These are phyloP conservation scores for Anisodus tanguticus DNA, from an alignment of 257 asterid genomes.

Conservation along the genomic window DNA sequence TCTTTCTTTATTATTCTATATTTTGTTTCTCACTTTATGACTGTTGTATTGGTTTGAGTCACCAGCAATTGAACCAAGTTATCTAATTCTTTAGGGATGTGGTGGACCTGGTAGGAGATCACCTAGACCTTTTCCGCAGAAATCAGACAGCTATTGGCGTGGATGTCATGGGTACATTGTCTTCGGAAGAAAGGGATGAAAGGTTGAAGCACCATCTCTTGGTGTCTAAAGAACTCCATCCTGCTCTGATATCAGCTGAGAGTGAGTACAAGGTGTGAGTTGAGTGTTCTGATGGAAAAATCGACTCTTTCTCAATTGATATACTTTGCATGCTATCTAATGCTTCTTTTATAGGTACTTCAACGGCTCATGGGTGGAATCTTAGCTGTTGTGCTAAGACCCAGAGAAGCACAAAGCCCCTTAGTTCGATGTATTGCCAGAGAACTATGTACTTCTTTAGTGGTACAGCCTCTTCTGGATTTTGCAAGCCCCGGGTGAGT, in stretches of 20 bases:
- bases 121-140: conserved; percentile 90
- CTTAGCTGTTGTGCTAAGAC: conserved; percentile 87
- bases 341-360: conserved; percentile 62
- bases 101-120: conserved; percentile 84
- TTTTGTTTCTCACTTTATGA: not conserved
- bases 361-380: conserved; percentile 95
- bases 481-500: conserved; percentile 92
- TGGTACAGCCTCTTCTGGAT: conserved; percentile 89
- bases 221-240: conserved; percentile 92
- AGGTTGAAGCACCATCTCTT: conserved; percentile 89
- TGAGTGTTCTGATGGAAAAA: conserved; percentile 58
- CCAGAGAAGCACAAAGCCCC: conserved; percentile 94
- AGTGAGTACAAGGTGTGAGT: conserved; percentile 99
- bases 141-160: conserved; percentile 88
- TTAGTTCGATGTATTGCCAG: conserved; percentile 93
- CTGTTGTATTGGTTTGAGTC: conserved; percentile 25
- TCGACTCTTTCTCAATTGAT: conserved; percentile 33
- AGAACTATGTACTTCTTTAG: conserved; percentile 91
- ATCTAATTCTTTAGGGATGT: conserved; percentile 63
- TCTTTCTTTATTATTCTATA: conserved; percentile 5
- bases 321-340: conserved; percentile 40
- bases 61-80: conserved; percentile 30
- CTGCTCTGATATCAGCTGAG: conserved; percentile 95
- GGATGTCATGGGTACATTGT: conserved; percentile 95
- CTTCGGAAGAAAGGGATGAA: conserved; percentile 98